phyloP scores from a whole-genome alignment of 305 asterid genomes.

The Rubia peregrina region DNA sequence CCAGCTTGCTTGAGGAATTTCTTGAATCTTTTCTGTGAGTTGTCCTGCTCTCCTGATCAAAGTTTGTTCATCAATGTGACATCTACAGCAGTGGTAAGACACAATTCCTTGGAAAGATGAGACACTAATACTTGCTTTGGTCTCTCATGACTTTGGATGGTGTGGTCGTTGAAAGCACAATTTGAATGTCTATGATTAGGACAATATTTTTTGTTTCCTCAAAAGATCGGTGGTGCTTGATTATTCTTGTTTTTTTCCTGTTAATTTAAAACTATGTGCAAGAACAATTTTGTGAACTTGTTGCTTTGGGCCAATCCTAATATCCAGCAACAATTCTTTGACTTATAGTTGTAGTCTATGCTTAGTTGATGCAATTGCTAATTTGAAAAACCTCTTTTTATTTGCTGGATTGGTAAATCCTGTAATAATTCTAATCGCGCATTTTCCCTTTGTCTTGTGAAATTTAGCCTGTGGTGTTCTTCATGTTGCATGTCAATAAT shows the following conservation, averaged over 20 bases:
- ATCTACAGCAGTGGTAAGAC: slow-evolving; percentile 57
- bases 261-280: not conserved
- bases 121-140: not conserved
- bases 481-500: not conserved
- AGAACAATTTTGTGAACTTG: not conserved
- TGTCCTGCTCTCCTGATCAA: slow-evolving; percentile 93
- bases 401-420: not conserved
- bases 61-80: slow-evolving; percentile 90
- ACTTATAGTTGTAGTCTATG: not conserved
- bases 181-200: not conserved
- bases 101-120: slow-evolving; percentile 6
- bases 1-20: slow-evolving; percentile 98
- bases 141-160: not conserved
- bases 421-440: not conserved
- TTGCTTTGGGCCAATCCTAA: not conserved
- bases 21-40: slow-evolving; percentile 93
- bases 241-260: not conserved
- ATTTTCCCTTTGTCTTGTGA: not conserved
- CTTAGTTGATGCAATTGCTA: not conserved
- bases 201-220: not conserved
- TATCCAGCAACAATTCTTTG: not conserved
- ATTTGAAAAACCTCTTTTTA: not conserved
- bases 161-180: not conserved
- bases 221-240: not conserved
- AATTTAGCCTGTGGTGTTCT: not conserved